Conservation (phyloP, 192 early-diverging fungal species). For the Borealophlyctis nickersoniae region DNA sequence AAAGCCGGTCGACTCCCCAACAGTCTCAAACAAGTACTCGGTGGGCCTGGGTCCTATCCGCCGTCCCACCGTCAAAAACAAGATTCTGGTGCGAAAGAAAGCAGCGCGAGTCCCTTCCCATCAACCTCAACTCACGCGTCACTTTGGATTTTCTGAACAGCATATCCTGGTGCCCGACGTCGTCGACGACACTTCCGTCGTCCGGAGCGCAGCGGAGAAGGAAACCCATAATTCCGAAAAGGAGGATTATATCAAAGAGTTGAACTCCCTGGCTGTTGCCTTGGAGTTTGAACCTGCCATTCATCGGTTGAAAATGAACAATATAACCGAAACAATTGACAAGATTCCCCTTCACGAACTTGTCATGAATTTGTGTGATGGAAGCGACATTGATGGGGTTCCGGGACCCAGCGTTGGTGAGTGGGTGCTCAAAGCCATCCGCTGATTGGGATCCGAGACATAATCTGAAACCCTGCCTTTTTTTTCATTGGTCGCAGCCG, state of each 20-base stretch:
- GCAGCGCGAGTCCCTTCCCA: too few relatives aligned
- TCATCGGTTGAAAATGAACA: constrained; percentile 22
- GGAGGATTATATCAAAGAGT: constrained; percentile 34
- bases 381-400: constrained; percentile 38
- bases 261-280: constrained; percentile 18
- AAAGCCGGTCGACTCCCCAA: constrained; percentile 16
- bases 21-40: constrained; percentile 19
- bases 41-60: constrained; percentile 24
- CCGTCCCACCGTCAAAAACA: constrained; percentile 20
- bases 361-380: constrained; percentile 39
- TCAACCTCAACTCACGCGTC: background rate
- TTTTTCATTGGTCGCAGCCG: constrained; percentile 12
- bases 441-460: too few relatives aligned
- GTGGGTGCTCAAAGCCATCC: background rate
- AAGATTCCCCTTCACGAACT: constrained; percentile 27
- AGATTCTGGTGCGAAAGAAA: constrained; percentile 24
- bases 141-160: constrained; percentile 6
- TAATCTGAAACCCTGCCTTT: too few relatives aligned
- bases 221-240: constrained; percentile 35
- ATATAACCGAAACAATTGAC: constrained; percentile 17
- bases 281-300: constrained; percentile 31
- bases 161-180: constrained; percentile 37
- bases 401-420: constrained; percentile 38
- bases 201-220: constrained; percentile 30
- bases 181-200: constrained; percentile 19